Evolutionary conservation across 129 eudicot genomes (phyloP).

Genomic region (Flaveria robusta): DNA sequence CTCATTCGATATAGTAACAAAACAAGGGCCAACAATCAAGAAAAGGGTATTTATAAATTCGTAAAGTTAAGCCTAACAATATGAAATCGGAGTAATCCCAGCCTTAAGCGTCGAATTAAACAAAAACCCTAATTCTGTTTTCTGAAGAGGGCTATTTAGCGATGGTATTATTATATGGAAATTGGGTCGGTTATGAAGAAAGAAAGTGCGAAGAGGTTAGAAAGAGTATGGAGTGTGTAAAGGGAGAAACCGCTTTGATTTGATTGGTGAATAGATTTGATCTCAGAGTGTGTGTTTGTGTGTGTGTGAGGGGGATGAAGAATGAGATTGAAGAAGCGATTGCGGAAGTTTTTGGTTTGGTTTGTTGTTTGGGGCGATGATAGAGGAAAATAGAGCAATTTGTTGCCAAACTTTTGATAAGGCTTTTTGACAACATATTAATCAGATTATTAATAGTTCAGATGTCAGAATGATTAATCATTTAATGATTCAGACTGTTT

Average conservation of each 20-base stretch:
- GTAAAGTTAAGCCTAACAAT: not conserved
- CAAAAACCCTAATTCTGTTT: constrained; percentile 31
- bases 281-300: not conserved
- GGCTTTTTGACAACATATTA: no score
- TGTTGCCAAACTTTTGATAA: not conserved
- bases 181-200: not conserved
- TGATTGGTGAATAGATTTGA: constrained; percentile 14
- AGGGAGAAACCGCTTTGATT: constrained; percentile 12
- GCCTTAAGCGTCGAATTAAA: constrained; percentile 18
- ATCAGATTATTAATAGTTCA: no score
- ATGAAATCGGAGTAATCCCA: constrained; percentile 3
- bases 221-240: constrained; percentile 13
- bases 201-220: constrained; percentile 4
- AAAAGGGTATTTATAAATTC: not conserved
- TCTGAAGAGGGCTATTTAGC: not conserved
- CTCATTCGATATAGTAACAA: constrained; percentile 15
- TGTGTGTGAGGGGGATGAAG: constrained; percentile 15
- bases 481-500: no score
- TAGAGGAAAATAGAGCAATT: not conserved
- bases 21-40: not conserved
- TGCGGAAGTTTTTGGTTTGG: constrained; percentile 24
- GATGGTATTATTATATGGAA: not conserved
- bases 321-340: constrained; percentile 10
- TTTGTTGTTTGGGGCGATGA: not conserved
- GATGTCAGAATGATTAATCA: no score